phyloP scores from a whole-genome alignment of 768 basidiomycete species.

The Auricularia cornea region DNA sequence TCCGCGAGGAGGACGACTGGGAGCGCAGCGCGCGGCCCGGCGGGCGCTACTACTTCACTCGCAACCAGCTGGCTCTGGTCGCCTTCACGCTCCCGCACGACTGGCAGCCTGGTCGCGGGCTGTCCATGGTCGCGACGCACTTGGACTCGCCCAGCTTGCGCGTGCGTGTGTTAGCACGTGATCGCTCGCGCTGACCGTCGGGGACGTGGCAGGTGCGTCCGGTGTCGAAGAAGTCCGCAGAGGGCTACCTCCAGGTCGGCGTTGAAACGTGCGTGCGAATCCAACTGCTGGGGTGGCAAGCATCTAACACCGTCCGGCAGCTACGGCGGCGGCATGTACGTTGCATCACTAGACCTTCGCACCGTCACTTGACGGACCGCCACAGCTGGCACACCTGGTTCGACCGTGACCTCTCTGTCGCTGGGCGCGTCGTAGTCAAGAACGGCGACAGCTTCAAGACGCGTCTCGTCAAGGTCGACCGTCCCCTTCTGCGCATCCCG shows the following conservation, averaged over 20 bases:
- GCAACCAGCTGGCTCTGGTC: slow-evolving; percentile 37
- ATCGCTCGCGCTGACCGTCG: slow-evolving; percentile 11
- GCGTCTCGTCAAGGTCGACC: slow-evolving; percentile 72
- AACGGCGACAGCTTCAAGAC: slow-evolving; percentile 47
- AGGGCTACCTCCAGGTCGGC: slow-evolving; percentile 79
- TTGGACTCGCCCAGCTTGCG: slow-evolving; percentile 82
- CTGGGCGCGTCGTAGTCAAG: slow-evolving; percentile 74
- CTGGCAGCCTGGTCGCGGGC: slow-evolving; percentile 63
- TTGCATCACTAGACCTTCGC: not conserved
- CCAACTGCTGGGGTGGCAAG: not conserved
- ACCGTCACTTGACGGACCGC: not conserved
- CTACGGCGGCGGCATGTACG: slow-evolving; percentile 66
- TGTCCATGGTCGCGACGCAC: slow-evolving; percentile 87
- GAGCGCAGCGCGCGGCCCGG: slow-evolving; percentile 30
- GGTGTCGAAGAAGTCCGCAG: slow-evolving; percentile 64
- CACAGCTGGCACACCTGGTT: slow-evolving; percentile 77
- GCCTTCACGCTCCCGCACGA: slow-evolving; percentile 67
- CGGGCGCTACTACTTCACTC: slow-evolving; percentile 58
- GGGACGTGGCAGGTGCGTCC: slow-evolving; percentile 45
- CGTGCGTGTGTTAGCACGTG: slow-evolving; percentile 13
- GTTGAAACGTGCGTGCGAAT: slow-evolving; percentile 47
- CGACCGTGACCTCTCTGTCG: slow-evolving; percentile 86
- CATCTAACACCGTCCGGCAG: slow-evolving; percentile 21
- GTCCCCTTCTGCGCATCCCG: slow-evolving; percentile 84
- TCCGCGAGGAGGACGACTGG: slow-evolving; percentile 48